Evolutionary conservation across 2,329 filamentous ascomycete species (phyloP).

Genomic region (Colletotrichum caudatum): DNA sequence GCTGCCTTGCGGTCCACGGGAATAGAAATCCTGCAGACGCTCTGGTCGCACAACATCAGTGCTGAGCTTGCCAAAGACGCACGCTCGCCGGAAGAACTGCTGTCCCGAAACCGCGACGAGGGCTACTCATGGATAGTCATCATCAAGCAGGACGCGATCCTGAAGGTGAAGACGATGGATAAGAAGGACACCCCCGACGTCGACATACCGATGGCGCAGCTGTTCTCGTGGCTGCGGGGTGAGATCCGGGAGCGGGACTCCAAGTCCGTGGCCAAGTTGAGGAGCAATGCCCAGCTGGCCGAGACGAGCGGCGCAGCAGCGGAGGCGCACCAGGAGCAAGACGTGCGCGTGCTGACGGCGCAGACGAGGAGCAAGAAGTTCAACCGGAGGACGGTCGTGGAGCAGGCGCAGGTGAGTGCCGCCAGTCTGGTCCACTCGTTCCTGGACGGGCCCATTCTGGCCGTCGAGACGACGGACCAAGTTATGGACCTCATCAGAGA

Average conservation of each 20-base stretch:
- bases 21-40: conserved; percentile 78
- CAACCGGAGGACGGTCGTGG: conserved; percentile 87
- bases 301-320: conserved; percentile 47
- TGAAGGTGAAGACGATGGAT: conserved; percentile 84
- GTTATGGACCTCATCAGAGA: conserved; percentile 81
- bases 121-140: conserved; percentile 89
- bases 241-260: conserved; percentile 86
- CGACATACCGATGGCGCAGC: conserved; percentile 78
- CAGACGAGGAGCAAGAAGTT: conserved; percentile 91
- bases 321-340: conserved; percentile 66
- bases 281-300: conserved; percentile 49
- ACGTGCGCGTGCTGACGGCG: conserved; percentile 86
- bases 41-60: conserved; percentile 88
- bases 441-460: conserved; percentile 82
- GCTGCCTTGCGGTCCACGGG: conserved; percentile 80
- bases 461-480: conserved; percentile 88
- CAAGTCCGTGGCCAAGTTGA: conserved; percentile 63
- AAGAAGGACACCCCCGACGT: conserved; percentile 80
- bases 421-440: conserved; percentile 77
- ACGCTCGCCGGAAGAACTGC: conserved; percentile 81
- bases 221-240: conserved; percentile 82
- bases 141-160: conserved; percentile 80
- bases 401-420: conserved; percentile 74
- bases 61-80: conserved; percentile 88
- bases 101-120: conserved; percentile 81